Evolutionary conservation across 2,329 filamentous ascomycete species (phyloP), one percentile per base, ranked within the genome.

Genomic region (Didymella arachidicola): DNA sequence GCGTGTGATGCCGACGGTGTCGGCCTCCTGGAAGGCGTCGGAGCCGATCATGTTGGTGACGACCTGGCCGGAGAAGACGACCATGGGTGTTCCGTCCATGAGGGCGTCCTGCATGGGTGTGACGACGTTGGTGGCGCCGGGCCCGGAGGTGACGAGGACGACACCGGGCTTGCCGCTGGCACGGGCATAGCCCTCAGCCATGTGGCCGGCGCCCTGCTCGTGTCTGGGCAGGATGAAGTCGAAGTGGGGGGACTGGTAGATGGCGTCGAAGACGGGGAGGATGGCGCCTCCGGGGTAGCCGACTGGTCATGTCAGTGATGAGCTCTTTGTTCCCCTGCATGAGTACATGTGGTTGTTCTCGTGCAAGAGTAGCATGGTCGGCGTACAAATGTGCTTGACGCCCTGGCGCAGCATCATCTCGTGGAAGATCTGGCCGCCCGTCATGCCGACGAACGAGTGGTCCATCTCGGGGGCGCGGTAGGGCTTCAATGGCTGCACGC

Each of bases 241-340:
- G 82, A 98, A 97, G 80, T 97, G 90, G 82, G 91, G 88, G 57
- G 94, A 98, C 83, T 97, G 97, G 86, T 96, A 96, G 76, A 99
- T 98, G 73, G 95, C 95, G 79, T 99, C 95, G 82, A 97, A 98
- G 42, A 98, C 94, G 71, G 95, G 95, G 34, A 98, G 88, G 80
- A 98, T 98, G 66, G 95, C 93, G 76, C 95, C 94, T 72, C 94
- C 94, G 67, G 94, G 92, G 80, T 98, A 98, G 38, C 82, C 82
- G 62, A 84, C 36, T 39, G 6, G n/a, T 7, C 36, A n/a, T n/a
- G 36, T 39, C 11, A 39, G 18, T 11, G 2, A 7, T 11, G 27
- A 29, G 27, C 27, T 29, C 27, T 29, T 29, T 29, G 27, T 7
- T 29, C 27, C 4, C 27, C 1, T 11, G 27, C 27, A 29, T 2